Base-by-base conservation (phyloP, 2,329 filamentous ascomycete genomes). In the Stemphylium beticola region DNA sequence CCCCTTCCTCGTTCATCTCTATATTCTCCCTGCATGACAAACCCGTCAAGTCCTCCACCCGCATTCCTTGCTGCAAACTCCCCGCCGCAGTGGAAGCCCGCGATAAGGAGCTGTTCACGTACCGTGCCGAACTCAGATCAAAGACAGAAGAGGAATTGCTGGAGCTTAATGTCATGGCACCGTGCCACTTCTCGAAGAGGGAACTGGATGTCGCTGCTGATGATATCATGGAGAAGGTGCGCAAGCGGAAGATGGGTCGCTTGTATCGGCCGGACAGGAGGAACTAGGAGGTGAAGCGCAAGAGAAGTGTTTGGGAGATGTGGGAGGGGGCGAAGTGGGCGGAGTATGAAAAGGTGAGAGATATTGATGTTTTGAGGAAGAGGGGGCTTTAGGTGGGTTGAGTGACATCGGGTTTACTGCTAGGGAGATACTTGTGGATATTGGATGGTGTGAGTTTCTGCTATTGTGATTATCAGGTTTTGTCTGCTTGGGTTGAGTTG, bases 241-340 rank as follows among this genome's bases (percentile, higher is more conserved):
- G 52, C n/a, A 51, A 38, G 24, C 26, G 38, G 20, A 54, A 40
- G 6, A 29, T 52, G 36, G 52, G 29, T 6, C 14, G 3, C 3
- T 22, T 22, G n/a, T 61, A 57, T 51, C 52, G 50, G 29, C 49
- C 52, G 6, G 17, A 3, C 1, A 46, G 32, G 15, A 18, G 11
- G 1, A 44, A 15, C 32, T 57, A 48, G 38, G 11, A 17, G 15
- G 38, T 41, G 2, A 12, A 42, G 7, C 29, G 49, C 14, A 36
- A 31, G 22, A 42, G 36, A 20, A 18, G 33, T 2, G n/a, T 5
- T 12, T 57, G 51, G 50, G 41, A 58, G 48, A 51, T 48, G 39
- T 60, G 57, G 59, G 33, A 50, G n/a, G 57, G 38, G 7, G 8
- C 32, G 15, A 24, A 20, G 18, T 58, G 55, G 55, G 41, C 22